phyloP scores from a whole-genome alignment of 179 eudicot species.

The Actinidia chinensis region DNA sequence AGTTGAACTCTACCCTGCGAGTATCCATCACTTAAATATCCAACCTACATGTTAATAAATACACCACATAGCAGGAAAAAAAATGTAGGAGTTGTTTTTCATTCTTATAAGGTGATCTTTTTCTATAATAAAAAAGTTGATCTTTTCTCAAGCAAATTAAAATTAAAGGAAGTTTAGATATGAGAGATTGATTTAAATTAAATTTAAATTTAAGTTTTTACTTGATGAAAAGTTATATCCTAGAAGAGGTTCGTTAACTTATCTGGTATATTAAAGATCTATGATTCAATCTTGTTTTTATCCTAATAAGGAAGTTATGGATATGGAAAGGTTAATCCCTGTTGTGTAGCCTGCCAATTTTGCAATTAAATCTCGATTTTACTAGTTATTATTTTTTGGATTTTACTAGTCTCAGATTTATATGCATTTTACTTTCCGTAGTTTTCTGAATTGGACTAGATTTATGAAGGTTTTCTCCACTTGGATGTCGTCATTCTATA shows the following conservation, averaged over 20 bases:
- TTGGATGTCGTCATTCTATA: too few relatives aligned
- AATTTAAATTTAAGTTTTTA: too few relatives aligned
- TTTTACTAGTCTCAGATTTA: not conserved
- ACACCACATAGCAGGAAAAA: not conserved
- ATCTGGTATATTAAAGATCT: slow-evolving; percentile 1
- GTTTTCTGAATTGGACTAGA: too few relatives aligned
- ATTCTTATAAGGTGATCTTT: too few relatives aligned
- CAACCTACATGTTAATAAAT: not conserved
- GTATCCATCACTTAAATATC: too few relatives aligned
- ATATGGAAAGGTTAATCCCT: not conserved
- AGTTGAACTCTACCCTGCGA: not conserved
- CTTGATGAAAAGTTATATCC: too few relatives aligned
- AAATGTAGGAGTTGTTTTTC: not conserved
- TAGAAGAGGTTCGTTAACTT: not conserved
- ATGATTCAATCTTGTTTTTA: not conserved
- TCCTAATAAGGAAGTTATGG: not conserved
- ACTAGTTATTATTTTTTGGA: not conserved
- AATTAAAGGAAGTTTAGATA: not conserved
- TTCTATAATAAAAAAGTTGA: not conserved
- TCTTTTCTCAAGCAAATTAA: not conserved
- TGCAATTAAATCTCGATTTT: not conserved
- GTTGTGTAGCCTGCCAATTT: not conserved
- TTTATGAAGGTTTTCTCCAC: too few relatives aligned
- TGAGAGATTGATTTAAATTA: too few relatives aligned
- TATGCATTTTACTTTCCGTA: too few relatives aligned